Base-by-base conservation (phyloP, 345 rosid genomes). In the Microthlaspi erraticum region DNA sequence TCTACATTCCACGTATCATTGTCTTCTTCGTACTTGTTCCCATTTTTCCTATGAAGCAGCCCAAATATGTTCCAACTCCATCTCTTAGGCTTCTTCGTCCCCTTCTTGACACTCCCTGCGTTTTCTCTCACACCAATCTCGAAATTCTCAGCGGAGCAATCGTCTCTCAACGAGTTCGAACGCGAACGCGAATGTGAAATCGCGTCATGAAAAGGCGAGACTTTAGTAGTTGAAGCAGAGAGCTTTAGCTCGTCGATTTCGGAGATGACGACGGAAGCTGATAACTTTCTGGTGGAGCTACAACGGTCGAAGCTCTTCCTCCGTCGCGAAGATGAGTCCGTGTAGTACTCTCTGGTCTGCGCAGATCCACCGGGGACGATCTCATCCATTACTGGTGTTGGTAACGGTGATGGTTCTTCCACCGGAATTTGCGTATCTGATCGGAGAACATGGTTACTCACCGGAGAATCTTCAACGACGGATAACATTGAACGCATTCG, bases 11-110 rank as follows among this genome's bases (percentile, higher is more conserved):
- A 85, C 0, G 92, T 88, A 80, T 86, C 90, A 1, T 83, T 86
- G 19, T 92, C 58, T 3, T 86, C 90, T 32, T 94, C 95, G 6
- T 81, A 86, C 74, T 80, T 88, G 85, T 74, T 83, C 16, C 78
- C 87, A 45, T 78, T 87, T 66, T 87, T 71, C 76, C 91, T 66
- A 60, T 95, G 79, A 53, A 95, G 89, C 14, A 92, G 68, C 8
- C 88, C 91, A 91, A 88, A 95, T 66, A 95, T 86, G 75, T 82
- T 95, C 93, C 95, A 89, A 39, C 89, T 79, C 99, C 99, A 95
- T 66, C 88, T 70, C 67, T 83, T 52, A 0, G 92, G 78, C 77
- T 94, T 94, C 91, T 83, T 90, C 1, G 56, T 34, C 66, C 71
- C 93, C 42, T 85, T 87, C 75, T 81, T 82, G 48, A 54, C 49